Evolutionary conservation across 805 yeast genomes (phyloP), one percentile per base, ranked within the genome.

Genomic region (Hanseniaspora hatyaiensis): DNA sequence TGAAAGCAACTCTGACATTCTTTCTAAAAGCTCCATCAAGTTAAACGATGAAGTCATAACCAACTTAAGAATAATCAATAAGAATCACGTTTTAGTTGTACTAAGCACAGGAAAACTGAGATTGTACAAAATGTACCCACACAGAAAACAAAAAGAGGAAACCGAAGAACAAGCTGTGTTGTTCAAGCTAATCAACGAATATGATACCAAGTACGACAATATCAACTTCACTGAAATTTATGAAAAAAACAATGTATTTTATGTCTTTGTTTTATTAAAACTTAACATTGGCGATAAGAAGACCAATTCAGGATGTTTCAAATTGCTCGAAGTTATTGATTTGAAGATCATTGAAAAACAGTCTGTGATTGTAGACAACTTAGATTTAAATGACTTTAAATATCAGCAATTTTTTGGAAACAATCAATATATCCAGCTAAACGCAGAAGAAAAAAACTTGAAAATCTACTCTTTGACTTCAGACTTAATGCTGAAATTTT

Each of bases 81-180:
- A 42, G 24, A 52, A 52, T 23, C 51, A 48, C n/a, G 56, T 61
- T 13, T 47, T 56, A 15, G 57, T 52, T 1, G 56, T 60, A 4
- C 54, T 62, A 20, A 50, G 57, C 44, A 56, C 54, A 42, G 67
- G 67, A 15, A 49, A 57, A 15, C 53, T 63, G 23, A 60, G 59
- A 46, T 49, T 58, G 13, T 62, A 54, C 50, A 45, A 45, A 23
- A 22, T 45, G 11, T 45, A 45, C 20, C 49, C 49, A 28, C 49
- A 45, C n/a, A 37, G 42, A 45, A 45, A 45, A n/a, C 49, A 49
- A 38, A 19, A 59, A 44, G 31, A 13, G 4, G 30, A 29, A 19
- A 15, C 29, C 18, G 29, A 30, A 19, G n/a, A 20, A 8, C 3
- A 18, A 6, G 19, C 5, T 9, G 33, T 26, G 3, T 24, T 45